Base-by-base conservation (phyloP, 768 basidiomycete species). In the Rickenella mellea region DNA sequence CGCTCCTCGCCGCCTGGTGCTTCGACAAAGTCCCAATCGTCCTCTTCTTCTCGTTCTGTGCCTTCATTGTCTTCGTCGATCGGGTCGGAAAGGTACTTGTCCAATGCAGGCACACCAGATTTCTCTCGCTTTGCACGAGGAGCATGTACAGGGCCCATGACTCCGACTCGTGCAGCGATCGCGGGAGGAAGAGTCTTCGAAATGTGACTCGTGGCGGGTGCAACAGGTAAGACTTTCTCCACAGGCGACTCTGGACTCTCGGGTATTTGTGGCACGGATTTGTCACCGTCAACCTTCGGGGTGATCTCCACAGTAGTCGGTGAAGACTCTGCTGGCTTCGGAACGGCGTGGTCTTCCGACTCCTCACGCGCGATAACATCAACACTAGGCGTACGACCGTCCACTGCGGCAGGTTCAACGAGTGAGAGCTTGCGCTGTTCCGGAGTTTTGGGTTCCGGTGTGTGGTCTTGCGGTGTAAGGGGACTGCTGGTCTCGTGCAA, bases 11-110 rank as follows among this genome's bases (percentile, higher is more conserved):
- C 50, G 48, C 83, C 82, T 5, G 66, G 84, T 28, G 74, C 75
- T 52, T 90, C 86, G 46, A 94, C 73, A 48, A 92, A 76, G 71
- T 92, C 90, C 90, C 91, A 94, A 43, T 91, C 90, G 30, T 89
- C 84, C 39, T 81, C 78, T 15, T 79, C 77, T 41, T 77, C 78
- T 25, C 55, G 55, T 40, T 70, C 69, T 15, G 63, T 66, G 42
- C 54, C 56, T 24, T 63, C 64, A 1, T 52, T 66, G 14, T 70
- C 68, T 45, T 66, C 69, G 22, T 68, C 68, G 45, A 62, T 62
- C 28, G 60, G 70, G 55, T 78, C 79, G 11, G 73, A 71, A 22
- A 86, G 61, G 54, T 79, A 77, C 35, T 78, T 74, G 58, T 91
- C 86, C 58, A 92, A 63, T 1, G 86, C 87, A 12, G 78, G 71